Percentiles rank a stretch among this genome's conserved stretches.
Conservation (phyloP, 2,329 filamentous ascomycete genomes). For the Talaromyces sp. region DNA sequence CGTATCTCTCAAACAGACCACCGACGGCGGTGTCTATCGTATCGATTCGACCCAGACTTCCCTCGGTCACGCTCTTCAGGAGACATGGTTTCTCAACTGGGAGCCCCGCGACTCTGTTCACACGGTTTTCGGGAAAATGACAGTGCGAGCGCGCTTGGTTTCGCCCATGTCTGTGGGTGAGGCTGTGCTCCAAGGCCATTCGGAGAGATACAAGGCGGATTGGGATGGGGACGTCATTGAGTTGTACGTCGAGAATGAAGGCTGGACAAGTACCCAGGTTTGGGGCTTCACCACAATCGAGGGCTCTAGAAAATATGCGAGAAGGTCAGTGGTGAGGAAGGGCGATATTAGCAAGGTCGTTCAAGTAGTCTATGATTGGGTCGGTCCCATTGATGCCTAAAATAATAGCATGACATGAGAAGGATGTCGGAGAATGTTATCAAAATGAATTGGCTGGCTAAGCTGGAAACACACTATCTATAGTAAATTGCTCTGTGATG, state of each 20-base stretch:
- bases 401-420: background rate
- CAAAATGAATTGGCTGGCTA: background rate
- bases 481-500: background rate
- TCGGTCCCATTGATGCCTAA: background rate
- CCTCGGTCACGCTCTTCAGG: background rate
- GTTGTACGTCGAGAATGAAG: background rate
- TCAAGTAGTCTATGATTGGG: background rate
- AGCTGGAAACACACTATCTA: background rate
- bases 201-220: background rate
- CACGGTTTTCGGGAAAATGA: constrained; percentile 2
- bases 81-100: constrained; percentile 1
- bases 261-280: background rate
- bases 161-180: background rate
- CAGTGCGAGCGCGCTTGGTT: background rate
- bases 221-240: constrained; percentile 3
- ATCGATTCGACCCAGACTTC: background rate
- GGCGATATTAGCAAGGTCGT: background rate
- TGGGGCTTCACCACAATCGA: background rate
- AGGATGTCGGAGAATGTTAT: background rate
- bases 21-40: background rate
- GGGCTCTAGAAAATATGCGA: background rate
- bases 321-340: background rate
- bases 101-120: background rate
- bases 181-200: background rate
- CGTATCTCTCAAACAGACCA: background rate